A percentile compares a stretch with the other conserved stretches of the same genome.
phyloP scores from a whole-genome alignment of 129 eudicot species.

The Artemisia tridentata region DNA sequence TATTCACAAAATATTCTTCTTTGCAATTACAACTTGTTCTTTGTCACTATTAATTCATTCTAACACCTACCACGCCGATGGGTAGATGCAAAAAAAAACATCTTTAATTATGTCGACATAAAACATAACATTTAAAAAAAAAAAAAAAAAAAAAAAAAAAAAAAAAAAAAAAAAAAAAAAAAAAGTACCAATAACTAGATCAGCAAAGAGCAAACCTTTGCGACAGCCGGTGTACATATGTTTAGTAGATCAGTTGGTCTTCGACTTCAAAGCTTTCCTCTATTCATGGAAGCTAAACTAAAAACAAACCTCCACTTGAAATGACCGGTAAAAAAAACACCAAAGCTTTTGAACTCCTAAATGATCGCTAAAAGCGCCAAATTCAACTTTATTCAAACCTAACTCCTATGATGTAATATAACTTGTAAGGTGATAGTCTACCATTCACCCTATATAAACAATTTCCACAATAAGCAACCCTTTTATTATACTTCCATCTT shows the following conservation, averaged over 20 bases:
- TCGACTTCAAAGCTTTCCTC: conserved; percentile 25
- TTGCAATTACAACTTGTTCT: conserved; percentile 20
- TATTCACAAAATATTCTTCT: conserved; percentile 30
- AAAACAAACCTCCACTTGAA: conserved; percentile 46
- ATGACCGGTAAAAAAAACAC: conserved; percentile 25
- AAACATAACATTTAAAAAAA: background rate
- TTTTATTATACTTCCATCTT: conserved; percentile 45
- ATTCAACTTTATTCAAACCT: conserved; percentile 17
- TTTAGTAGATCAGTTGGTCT: conserved; percentile 31
- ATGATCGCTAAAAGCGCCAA: background rate
- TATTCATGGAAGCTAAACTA: conserved; percentile 43
- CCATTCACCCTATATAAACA: conserved; percentile 63
- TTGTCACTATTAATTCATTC: conserved; percentile 29
- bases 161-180: too few species aligned
- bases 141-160: too few species aligned
- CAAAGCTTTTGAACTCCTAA: conserved; percentile 33
- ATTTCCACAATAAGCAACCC: conserved; percentile 14
- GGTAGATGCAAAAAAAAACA: conserved; percentile 27
- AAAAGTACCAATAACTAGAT: background rate
- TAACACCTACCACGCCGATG: conserved; percentile 19
- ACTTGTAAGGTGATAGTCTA: conserved; percentile 56
- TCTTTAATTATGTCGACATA: background rate
- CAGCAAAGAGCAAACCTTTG: background rate
- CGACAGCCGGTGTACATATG: background rate
- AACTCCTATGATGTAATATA: conserved; percentile 34